phyloP scores from a whole-genome alignment of 192 early-diverging fungal genomes.

The Coemansia sp. region DNA sequence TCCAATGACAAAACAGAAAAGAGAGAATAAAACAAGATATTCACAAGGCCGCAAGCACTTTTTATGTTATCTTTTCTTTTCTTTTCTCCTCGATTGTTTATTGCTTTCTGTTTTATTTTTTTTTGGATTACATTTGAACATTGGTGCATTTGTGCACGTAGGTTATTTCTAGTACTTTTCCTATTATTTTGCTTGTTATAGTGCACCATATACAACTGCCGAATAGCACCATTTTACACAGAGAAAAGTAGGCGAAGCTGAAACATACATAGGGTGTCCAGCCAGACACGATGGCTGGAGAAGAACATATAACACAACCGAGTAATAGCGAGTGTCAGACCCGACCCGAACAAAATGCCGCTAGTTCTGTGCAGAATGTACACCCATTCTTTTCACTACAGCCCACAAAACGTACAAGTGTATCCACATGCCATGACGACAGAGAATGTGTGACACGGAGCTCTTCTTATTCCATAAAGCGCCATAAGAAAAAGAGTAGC shows the following conservation, averaged over 20 bases:
- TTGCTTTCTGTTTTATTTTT: no score
- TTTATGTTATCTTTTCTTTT: no score
- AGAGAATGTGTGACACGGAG: not conserved
- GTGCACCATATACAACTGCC: no score
- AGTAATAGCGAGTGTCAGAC: not conserved
- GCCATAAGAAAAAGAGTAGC: slow-evolving; percentile 26
- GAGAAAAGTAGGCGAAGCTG: not conserved
- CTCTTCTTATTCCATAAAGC: slow-evolving; percentile 18
- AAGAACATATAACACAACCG: not conserved
- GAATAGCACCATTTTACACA: not conserved
- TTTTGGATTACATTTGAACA: no score
- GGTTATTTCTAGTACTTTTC: no score
- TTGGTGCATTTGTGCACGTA: no score
- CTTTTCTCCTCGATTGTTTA: no score
- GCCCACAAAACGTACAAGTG: slow-evolving; percentile 24
- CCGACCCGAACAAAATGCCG: not conserved
- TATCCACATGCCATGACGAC: not conserved
- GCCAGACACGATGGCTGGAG: not conserved
- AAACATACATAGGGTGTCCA: not conserved
- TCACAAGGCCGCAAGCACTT: no score
- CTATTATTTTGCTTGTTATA: no score
- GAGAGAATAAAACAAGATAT: no score
- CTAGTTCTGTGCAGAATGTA: not conserved
- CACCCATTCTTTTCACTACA: slow-evolving; percentile 46
- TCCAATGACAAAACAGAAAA: not conserved